Evolutionary conservation across 768 basidiomycete species (phyloP).

Genomic region (Collybia mongolica): DNA sequence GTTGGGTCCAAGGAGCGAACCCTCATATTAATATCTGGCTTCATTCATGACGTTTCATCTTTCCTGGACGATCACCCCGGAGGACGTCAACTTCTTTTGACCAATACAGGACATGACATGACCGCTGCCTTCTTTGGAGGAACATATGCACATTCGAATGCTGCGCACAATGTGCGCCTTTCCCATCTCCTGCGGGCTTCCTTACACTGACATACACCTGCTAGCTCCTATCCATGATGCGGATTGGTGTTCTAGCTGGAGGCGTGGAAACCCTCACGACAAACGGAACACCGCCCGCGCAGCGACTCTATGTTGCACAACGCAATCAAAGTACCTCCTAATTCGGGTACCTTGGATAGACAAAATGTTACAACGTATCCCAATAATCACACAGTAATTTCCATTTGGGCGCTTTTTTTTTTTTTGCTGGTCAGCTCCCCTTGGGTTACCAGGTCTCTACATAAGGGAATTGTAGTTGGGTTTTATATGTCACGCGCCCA

Average conservation of each 20-base stretch:
- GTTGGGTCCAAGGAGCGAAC: conserved; percentile 62
- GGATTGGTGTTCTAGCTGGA: conserved; percentile 66
- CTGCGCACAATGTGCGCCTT: conserved; percentile 68
- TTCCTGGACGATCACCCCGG: conserved; percentile 83
- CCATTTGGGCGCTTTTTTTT: no score
- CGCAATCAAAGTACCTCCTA: conserved; percentile 4
- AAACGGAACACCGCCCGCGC: conserved; percentile 43
- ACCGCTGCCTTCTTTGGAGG: conserved; percentile 87
- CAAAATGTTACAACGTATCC: no score
- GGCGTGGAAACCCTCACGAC: conserved; percentile 56
- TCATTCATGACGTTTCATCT: conserved; percentile 79
- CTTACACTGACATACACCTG: neutral
- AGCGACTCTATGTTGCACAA: conserved; percentile 39
- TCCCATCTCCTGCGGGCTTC: conserved; percentile 1
- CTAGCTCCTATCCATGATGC: conserved; percentile 72
- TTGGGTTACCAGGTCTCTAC: no score
- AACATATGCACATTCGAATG: conserved; percentile 78
- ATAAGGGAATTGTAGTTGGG: no score
- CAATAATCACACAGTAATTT: no score
- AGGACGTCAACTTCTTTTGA: conserved; percentile 58
- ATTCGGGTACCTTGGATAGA: neutral
- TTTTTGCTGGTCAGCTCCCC: no score
- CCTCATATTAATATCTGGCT: conserved; percentile 77
- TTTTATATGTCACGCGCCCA: no score
- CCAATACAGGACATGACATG: conserved; percentile 73